Conservation (phyloP, 805 yeast genomes). For the Phaffomyces thermotolerans region DNA sequence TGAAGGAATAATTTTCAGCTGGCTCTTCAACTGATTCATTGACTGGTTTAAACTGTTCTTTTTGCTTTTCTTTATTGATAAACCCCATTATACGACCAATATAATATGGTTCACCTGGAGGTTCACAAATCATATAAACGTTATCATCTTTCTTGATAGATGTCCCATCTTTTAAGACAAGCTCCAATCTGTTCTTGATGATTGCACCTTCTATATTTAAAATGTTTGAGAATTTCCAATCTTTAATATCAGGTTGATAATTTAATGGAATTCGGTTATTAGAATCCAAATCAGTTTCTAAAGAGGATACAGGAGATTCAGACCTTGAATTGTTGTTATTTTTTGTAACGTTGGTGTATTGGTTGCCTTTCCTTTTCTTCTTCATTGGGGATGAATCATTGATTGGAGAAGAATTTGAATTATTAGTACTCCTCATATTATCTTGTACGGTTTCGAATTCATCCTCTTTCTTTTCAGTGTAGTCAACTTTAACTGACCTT, state of each 20-base stretch:
- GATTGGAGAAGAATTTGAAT: not conserved
- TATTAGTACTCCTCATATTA: not conserved
- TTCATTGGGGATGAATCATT: not conserved
- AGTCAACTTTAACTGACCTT: conserved; percentile 22
- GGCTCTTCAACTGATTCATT: conserved; percentile 25
- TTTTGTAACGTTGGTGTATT: no score
- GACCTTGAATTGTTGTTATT: conserved; percentile 4
- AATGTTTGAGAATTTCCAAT: conserved; percentile 26
- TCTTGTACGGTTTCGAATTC: conserved; percentile 6
- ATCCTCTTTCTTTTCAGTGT: conserved; percentile 18
- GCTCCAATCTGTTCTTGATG: conserved; percentile 21
- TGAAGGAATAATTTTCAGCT: conserved; percentile 50
- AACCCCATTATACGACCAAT: conserved; percentile 82
- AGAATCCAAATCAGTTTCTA: conserved; percentile 3
- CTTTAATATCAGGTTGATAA: conserved; percentile 17
- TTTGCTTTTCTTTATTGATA: conserved; percentile 29
- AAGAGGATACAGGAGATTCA: conserved; percentile 5
- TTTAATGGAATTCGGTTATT: conserved; percentile 15
- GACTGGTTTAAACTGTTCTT: conserved; percentile 1
- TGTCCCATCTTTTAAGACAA: conserved; percentile 17
- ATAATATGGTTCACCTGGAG: conserved; percentile 91
- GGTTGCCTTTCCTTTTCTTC: not conserved
- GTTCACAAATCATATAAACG: conserved; percentile 82
- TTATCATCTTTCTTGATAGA: conserved; percentile 38
- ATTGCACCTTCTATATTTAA: conserved; percentile 33